phyloP scores from a whole-genome alignment of 2,329 filamentous ascomycete species.

The Sclerotinia glacialis region DNA sequence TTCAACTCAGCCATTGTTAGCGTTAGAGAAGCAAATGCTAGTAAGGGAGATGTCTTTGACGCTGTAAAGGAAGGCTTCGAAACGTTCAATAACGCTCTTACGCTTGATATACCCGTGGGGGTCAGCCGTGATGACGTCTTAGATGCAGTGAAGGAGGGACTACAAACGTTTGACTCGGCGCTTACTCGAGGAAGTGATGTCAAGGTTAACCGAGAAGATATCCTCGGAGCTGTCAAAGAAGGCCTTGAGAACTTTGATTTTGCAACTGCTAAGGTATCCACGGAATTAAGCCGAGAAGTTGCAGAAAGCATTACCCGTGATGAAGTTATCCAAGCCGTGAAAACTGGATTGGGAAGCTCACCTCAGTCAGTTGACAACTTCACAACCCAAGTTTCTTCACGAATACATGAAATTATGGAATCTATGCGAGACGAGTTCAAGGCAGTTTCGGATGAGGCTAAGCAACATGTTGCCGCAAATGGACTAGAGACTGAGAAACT shows the following conservation, averaged over 20 bases:
- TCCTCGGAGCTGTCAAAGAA: slow-evolving; percentile 59
- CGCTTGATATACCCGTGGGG: slow-evolving; percentile 57
- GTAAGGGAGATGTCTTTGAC: slow-evolving; percentile 54
- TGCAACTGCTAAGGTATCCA: slow-evolving; percentile 48
- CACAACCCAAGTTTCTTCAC: slow-evolving; percentile 51
- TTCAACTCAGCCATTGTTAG: slow-evolving; percentile 52
- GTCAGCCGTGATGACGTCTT: slow-evolving; percentile 74
- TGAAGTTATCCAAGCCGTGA: slow-evolving; percentile 56
- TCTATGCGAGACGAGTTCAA: slow-evolving; percentile 59
- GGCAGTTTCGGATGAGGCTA: slow-evolving; percentile 60
- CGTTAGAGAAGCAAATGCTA: slow-evolving; percentile 60
- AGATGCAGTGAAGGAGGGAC: slow-evolving; percentile 81
- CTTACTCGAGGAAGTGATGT: slow-evolving; percentile 64
- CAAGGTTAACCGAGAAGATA: slow-evolving; percentile 57
- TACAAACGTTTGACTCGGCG: slow-evolving; percentile 61
- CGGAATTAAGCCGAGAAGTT: slow-evolving; percentile 53
- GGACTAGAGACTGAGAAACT: slow-evolving; percentile 85
- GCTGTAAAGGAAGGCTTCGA: slow-evolving; percentile 56
- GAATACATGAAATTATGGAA: slow-evolving; percentile 64
- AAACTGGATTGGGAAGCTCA: slow-evolving; percentile 52
- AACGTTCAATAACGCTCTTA: slow-evolving; percentile 57
- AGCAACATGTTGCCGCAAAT: slow-evolving; percentile 75
- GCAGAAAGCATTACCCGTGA: slow-evolving; percentile 48
- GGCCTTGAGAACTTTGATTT: slow-evolving; percentile 63
- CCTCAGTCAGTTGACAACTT: slow-evolving; percentile 44